phyloP scores from a whole-genome alignment of 331 rosid genomes.

The Quercus phellos region DNA sequence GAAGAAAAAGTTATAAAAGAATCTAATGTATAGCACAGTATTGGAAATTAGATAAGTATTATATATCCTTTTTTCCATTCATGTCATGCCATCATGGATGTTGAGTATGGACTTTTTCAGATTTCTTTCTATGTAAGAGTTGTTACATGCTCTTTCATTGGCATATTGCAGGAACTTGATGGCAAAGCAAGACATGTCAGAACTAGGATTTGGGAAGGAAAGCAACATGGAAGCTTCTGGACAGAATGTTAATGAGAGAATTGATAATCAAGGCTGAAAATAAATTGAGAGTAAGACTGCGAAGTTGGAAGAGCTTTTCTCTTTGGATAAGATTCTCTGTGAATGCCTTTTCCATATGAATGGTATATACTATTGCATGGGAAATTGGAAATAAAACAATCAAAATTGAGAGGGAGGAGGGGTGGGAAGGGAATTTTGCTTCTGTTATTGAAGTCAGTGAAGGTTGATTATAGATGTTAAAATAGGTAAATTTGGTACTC shows the following conservation, averaged over 20 bases:
- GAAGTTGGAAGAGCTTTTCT: neutral
- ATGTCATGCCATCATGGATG: neutral
- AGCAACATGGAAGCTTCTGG: slow-evolving; percentile 30
- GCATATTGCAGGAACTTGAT: slow-evolving; percentile 74
- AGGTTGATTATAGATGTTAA: neutral
- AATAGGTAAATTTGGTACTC: too few species aligned
- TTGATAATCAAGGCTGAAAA: slow-evolving; percentile 24
- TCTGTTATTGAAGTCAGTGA: neutral
- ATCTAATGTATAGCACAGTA: neutral
- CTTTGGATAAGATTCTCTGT: neutral
- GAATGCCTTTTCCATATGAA: neutral
- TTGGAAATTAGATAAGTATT: neutral
- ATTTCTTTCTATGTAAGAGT: slow-evolving; percentile 6
- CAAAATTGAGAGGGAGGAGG: neutral
- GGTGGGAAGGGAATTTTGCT: neutral
- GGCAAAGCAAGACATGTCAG: slow-evolving; percentile 94
- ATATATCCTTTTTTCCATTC: neutral
- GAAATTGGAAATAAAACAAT: neutral
- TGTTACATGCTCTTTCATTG: slow-evolving; percentile 18
- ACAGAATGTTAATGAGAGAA: slow-evolving; percentile 31
- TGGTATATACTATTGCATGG: neutral
- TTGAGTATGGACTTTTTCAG: slow-evolving; percentile 3
- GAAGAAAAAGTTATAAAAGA: neutral
- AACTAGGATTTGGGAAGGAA: slow-evolving; percentile 71
- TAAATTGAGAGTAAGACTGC: neutral